phyloP scores from a whole-genome alignment of 1,139 yeast genomes.

The Yamadazyma dushanensis region DNA sequence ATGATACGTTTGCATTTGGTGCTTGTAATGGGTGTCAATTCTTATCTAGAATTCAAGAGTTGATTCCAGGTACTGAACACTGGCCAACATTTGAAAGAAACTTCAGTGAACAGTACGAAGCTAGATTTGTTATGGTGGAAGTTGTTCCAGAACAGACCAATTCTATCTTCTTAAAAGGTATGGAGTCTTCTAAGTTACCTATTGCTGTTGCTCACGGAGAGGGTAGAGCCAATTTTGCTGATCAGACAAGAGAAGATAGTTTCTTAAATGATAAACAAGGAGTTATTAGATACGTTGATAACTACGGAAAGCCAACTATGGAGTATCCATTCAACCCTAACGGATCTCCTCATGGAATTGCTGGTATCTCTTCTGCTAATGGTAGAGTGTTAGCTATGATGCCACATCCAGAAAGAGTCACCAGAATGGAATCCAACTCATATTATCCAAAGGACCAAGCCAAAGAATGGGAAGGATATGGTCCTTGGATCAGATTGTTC shows the following conservation, averaged over 20 bases:
- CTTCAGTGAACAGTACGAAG: slow-evolving; percentile 92
- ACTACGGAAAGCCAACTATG: slow-evolving; percentile 81
- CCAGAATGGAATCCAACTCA: slow-evolving; percentile 84
- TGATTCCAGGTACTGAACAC: slow-evolving; percentile 92
- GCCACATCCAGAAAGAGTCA: slow-evolving; percentile 99
- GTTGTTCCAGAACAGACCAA: slow-evolving; percentile 52
- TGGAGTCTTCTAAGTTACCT: slow-evolving; percentile 91
- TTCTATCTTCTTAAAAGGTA: slow-evolving; percentile 79
- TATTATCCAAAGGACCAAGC: slow-evolving; percentile 81
- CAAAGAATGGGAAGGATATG: slow-evolving; percentile 65
- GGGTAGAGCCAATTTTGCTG: slow-evolving; percentile 80
- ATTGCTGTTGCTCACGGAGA: slow-evolving; percentile 99
- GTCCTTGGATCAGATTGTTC: slow-evolving; percentile 96
- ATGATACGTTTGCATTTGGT: slow-evolving; percentile 96
- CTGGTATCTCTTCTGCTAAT: slow-evolving; percentile 86
- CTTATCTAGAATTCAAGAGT: slow-evolving; percentile 78
- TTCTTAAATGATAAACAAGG: slow-evolving; percentile 50
- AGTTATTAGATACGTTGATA: slow-evolving; percentile 81
- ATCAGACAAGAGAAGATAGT: slow-evolving; percentile 37
- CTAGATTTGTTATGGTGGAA: slow-evolving; percentile 90
- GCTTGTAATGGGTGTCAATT: slow-evolving; percentile 99
- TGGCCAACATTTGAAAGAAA: slow-evolving; percentile 98
- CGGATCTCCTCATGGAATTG: slow-evolving; percentile 91
- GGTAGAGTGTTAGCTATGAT: slow-evolving; percentile 97
- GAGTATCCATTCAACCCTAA: slow-evolving; percentile 93